Evolutionary conservation across 768 basidiomycete species (phyloP).

Genomic region (Clitopilus passeckerianus): DNA sequence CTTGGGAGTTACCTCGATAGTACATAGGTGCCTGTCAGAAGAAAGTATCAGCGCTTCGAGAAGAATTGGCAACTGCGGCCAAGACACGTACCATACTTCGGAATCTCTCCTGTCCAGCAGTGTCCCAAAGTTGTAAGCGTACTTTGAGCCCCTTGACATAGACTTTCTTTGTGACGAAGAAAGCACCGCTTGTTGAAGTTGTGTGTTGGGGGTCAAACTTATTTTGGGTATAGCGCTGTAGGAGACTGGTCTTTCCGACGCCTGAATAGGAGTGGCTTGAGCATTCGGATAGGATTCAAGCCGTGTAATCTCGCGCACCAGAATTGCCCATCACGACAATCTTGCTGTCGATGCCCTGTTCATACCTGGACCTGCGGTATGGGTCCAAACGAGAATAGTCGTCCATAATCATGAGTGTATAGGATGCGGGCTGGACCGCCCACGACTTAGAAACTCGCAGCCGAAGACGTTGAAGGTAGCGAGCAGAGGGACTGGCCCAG

Average conservation of each 20-base stretch:
- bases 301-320: conserved; percentile 21
- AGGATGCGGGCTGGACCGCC: conserved; percentile 13
- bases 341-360: conserved; percentile 89
- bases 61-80: conserved; percentile 10
- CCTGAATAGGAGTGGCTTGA: conserved; percentile 35
- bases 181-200: conserved; percentile 88
- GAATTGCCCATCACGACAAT: conserved; percentile 92
- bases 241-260: conserved; percentile 89
- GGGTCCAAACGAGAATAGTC: conserved; percentile 61
- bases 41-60: conserved; percentile 10
- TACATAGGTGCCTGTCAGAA: conserved; percentile 82
- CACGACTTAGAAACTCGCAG: conserved; percentile 13
- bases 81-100: conserved; percentile 70
- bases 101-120: conserved; percentile 91
- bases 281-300: conserved; percentile 2
- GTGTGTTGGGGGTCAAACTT: conserved; percentile 86
- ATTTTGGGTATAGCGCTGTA: conserved; percentile 88
- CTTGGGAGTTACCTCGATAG: conserved; percentile 56
- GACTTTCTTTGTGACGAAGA: conserved; percentile 92
- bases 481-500: conserved; percentile 19
- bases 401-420: conserved; percentile 36
- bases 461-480: conserved; percentile 10
- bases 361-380: conserved; percentile 64
- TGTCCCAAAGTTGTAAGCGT: conserved; percentile 87
- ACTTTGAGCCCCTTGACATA: conserved; percentile 82